These are phyloP conservation scores for Akanthomyces lecanii DNA, from an alignment of 2,329 filamentous ascomycete genomes.

Conservation along the genomic window DNA sequence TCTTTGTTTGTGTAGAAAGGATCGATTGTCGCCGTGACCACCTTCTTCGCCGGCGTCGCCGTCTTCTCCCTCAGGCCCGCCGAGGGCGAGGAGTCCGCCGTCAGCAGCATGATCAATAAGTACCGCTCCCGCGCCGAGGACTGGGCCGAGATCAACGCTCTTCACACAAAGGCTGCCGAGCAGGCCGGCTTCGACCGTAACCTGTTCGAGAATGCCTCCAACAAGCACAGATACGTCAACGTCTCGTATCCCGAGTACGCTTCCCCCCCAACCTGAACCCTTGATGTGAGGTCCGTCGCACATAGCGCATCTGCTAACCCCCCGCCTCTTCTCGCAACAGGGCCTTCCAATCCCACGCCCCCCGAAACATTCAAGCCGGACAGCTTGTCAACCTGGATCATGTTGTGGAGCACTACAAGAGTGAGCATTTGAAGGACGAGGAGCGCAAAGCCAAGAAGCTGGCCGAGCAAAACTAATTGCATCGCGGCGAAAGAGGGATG, in stretches of 20 bases:
- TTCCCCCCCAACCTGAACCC: not conserved
- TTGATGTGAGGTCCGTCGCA: not conserved
- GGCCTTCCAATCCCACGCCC: constrained; percentile 46
- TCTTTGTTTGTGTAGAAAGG: constrained; percentile 36
- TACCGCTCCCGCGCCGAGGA: constrained; percentile 44
- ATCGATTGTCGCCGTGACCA: constrained; percentile 41
- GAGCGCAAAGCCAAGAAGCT: constrained; percentile 51
- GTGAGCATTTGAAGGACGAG: constrained; percentile 51
- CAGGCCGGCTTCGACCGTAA: constrained; percentile 56
- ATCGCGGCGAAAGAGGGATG: constrained; percentile 18
- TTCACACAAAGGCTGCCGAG: constrained; percentile 49
- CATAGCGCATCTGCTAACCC: constrained; percentile 20
- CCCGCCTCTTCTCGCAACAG: constrained; percentile 30
- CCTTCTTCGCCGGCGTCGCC: constrained; percentile 26
- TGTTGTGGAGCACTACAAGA: constrained; percentile 54
- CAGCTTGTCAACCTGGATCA: constrained; percentile 51
- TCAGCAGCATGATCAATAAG: constrained; percentile 44
- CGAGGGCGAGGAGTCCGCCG: constrained; percentile 46
- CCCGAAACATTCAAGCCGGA: constrained; percentile 52
- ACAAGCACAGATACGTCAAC: constrained; percentile 45
- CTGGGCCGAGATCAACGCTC: constrained; percentile 49
- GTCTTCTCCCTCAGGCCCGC: constrained; percentile 44
- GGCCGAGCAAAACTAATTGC: constrained; percentile 33
- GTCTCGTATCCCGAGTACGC: constrained; percentile 57
- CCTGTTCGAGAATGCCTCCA: constrained; percentile 44